Evolutionary conservation across 805 yeast genomes (phyloP).

Genomic region (Wickerhamomyces queroliae): DNA sequence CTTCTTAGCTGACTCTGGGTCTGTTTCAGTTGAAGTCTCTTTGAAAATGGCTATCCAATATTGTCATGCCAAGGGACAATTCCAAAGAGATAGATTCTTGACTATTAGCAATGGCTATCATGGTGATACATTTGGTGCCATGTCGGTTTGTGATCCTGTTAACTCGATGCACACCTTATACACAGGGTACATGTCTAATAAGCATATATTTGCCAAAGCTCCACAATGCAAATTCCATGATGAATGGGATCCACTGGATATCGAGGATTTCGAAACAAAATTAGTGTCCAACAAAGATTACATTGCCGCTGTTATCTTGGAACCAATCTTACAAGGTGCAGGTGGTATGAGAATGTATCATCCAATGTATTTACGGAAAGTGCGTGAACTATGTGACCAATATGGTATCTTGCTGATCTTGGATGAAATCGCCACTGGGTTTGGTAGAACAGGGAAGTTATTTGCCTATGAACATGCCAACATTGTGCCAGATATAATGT

Average conservation of each 20-base stretch:
- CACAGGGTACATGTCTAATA: constrained; percentile 22
- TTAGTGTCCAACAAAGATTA: constrained; percentile 22
- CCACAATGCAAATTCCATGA: constrained; percentile 10
- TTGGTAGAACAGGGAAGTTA: constrained; percentile 28
- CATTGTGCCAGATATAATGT: constrained; percentile 20
- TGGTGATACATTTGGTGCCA: constrained; percentile 32
- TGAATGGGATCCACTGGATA: constrained; percentile 18
- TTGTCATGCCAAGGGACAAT: constrained; percentile 19
- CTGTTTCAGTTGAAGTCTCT: constrained; percentile 33
- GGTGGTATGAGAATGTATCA: constrained; percentile 29
- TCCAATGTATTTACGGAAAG: constrained; percentile 25
- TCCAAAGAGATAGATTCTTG: constrained; percentile 22
- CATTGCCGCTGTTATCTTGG: constrained; percentile 29
- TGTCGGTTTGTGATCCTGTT: constrained; percentile 29
- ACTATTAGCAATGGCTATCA: constrained; percentile 31
- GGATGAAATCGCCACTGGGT: constrained; percentile 33
- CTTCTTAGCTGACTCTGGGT: constrained; percentile 23
- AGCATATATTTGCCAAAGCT: constrained; percentile 19
- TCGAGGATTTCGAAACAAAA: constrained; percentile 20
- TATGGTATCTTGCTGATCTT: constrained; percentile 27
- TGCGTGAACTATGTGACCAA: constrained; percentile 25
- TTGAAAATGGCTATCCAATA: constrained; percentile 31
- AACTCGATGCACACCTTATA: constrained; percentile 26
- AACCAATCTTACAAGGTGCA: constrained; percentile 32
- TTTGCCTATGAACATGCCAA: constrained; percentile 29